A percentile compares a stretch with the other conserved stretches of the same genome.
Conservation (phyloP, 805 yeast species). For the Saturnispora dispora region DNA sequence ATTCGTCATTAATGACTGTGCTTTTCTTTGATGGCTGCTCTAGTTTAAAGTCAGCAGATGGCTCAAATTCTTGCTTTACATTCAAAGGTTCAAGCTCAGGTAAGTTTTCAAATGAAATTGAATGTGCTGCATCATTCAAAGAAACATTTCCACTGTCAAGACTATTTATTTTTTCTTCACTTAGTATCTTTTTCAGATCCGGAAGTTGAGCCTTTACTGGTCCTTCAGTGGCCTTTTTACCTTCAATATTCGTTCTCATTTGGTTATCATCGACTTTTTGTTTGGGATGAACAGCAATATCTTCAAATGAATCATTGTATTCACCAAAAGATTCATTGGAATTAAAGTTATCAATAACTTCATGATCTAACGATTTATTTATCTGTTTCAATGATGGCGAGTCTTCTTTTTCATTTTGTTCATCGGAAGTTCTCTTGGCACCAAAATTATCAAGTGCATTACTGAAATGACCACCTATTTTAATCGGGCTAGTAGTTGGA, state of each 20-base stretch:
- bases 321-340: background rate
- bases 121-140: background rate
- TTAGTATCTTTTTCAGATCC: background rate
- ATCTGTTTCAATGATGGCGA: background rate
- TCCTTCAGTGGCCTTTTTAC: background rate
- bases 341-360: background rate
- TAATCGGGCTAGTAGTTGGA: background rate
- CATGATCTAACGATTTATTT: background rate
- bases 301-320: background rate
- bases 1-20: background rate
- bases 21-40: background rate
- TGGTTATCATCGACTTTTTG: background rate
- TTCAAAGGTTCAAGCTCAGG: background rate
- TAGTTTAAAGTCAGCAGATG: background rate
- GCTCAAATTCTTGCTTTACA: background rate
- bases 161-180: background rate
- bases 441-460: constrained; percentile 27
- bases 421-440: constrained; percentile 17
- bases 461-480: constrained; percentile 4
- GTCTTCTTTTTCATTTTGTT: background rate
- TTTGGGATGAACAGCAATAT: background rate
- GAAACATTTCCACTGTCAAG: background rate
- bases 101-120: background rate
- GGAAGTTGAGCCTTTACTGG: background rate
- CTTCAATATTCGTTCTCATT: background rate